Percentiles rank a stretch among this genome's conserved stretches.
Evolutionary conservation across 352 stramenopile species (phyloP).

Genomic region (Phytopythium vexans): DNA sequence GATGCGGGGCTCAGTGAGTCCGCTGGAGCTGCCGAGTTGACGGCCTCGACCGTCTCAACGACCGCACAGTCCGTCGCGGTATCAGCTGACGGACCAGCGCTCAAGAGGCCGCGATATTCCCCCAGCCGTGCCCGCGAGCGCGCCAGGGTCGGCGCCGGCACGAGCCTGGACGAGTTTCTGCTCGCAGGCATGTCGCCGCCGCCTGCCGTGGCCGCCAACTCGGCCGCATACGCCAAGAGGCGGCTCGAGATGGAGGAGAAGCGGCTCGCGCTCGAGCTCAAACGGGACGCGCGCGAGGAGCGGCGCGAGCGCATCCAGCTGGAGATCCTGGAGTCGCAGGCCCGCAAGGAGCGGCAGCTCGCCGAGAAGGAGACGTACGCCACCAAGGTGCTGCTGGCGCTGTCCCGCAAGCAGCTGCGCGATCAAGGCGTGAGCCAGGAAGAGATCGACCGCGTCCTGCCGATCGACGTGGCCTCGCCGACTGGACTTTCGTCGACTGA

Average conservation of each 20-base stretch:
- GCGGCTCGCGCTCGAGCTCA: conserved; percentile 44
- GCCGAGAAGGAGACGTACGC: conserved; percentile 47
- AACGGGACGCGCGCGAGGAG: conserved; percentile 36
- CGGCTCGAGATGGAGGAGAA: conserved; percentile 62
- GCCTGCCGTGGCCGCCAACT: not conserved
- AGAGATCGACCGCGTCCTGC: conserved; percentile 56
- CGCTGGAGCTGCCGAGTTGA: not conserved
- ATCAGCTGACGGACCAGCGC: not conserved
- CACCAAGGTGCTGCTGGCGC: conserved; percentile 36
- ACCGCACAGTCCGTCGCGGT: conserved; percentile 1
- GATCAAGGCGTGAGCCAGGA: conserved; percentile 43
- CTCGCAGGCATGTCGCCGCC: conserved; percentile 2
- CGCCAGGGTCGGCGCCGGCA: not conserved
- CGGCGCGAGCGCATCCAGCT: conserved; percentile 34
- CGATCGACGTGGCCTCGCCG: conserved; percentile 7
- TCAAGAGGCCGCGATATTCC: conserved; percentile 23
- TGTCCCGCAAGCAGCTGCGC: conserved; percentile 50
- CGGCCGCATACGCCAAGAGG: conserved; percentile 20
- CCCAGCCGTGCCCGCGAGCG: conserved; percentile 4
- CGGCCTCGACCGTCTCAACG: not conserved
- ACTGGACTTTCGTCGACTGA: too few species aligned
- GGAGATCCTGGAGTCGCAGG: conserved; percentile 44
- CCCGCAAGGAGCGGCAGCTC: conserved; percentile 28
- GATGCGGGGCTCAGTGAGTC: not conserved
- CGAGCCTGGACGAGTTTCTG: conserved; percentile 17